Evolutionary conservation across 139 green algal genomes (phyloP).

Genomic region (Coccomyxa sp.): DNA sequence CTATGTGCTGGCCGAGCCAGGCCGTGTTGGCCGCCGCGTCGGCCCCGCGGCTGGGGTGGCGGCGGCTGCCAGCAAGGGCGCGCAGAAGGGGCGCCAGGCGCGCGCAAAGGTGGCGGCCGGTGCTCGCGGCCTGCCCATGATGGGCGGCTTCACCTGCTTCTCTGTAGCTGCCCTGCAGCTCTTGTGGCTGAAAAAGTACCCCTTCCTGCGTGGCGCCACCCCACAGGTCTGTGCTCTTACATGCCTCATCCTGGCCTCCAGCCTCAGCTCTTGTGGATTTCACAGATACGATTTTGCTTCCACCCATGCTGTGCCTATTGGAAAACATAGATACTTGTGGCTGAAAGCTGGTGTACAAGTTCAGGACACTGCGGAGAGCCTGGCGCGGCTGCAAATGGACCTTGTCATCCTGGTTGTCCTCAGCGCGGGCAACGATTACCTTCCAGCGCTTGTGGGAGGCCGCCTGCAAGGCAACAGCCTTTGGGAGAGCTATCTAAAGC

Average conservation of each 20-base stretch:
- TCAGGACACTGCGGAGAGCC: background rate
- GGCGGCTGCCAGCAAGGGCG: background rate
- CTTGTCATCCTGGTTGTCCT: slow-evolving; percentile 61
- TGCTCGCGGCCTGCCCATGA: background rate
- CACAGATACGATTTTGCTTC: too few relatives aligned
- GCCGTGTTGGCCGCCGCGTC: slow-evolving; percentile 4
- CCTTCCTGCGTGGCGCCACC: background rate
- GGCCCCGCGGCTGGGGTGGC: background rate
- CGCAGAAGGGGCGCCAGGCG: too few relatives aligned
- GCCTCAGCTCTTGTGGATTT: too few relatives aligned
- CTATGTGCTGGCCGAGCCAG: slow-evolving; percentile 35
- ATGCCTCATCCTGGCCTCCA: too few relatives aligned
- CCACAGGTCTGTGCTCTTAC: background rate
- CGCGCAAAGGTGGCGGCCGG: too few relatives aligned
- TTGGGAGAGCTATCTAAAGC: slow-evolving; percentile 35
- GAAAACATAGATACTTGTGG: too few relatives aligned
- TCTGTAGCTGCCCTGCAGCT: slow-evolving; percentile 16
- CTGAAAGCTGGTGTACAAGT: too few relatives aligned
- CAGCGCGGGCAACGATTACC: slow-evolving; percentile 73
- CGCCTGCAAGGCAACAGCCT: slow-evolving; percentile 11
- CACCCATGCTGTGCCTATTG: background rate
- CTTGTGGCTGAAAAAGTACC: slow-evolving; percentile 22
- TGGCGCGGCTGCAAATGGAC: slow-evolving; percentile 25
- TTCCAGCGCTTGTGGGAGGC: slow-evolving; percentile 45
- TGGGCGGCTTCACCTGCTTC: slow-evolving; percentile 9